phyloP scores from a whole-genome alignment of 192 early-diverging fungal genomes.

The Podila horticola region DNA sequence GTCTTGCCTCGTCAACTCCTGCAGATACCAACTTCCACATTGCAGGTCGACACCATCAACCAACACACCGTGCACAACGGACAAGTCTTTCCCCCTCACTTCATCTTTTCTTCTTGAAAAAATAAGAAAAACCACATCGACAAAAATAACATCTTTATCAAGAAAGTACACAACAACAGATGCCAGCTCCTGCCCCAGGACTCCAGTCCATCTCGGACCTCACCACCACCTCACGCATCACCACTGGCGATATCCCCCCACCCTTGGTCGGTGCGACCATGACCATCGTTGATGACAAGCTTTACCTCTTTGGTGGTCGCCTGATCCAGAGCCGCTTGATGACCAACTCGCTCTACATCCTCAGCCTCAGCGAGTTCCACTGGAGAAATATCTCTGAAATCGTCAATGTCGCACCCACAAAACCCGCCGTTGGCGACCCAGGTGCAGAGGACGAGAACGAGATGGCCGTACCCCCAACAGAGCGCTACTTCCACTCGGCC shows the following conservation, averaged over 20 bases:
- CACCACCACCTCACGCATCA: conserved; percentile 55
- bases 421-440: conserved; percentile 47
- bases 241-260: conserved; percentile 76
- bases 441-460: conserved; percentile 41
- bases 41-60: too few species aligned
- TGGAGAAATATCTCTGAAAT: conserved; percentile 64
- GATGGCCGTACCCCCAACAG: conserved; percentile 51
- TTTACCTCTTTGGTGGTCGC: conserved; percentile 81
- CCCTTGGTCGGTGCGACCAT: conserved; percentile 80
- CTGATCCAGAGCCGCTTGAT: conserved; percentile 74
- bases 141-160: background rate
- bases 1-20: too few species aligned
- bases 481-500: conserved; percentile 83
- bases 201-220: conserved; percentile 60
- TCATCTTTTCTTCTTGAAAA: too few species aligned
- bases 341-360: conserved; percentile 77
- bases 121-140: too few species aligned
- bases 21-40: too few species aligned
- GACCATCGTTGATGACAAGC: conserved; percentile 69
- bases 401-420: conserved; percentile 45
- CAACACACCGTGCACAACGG: too few species aligned
- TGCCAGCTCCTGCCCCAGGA: conserved; percentile 52
- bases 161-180: background rate
- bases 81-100: too few species aligned
- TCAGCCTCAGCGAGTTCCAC: conserved; percentile 66